Conservation (phyloP, 2,329 filamentous ascomycete species). For the Alternaria ventricosa region DNA sequence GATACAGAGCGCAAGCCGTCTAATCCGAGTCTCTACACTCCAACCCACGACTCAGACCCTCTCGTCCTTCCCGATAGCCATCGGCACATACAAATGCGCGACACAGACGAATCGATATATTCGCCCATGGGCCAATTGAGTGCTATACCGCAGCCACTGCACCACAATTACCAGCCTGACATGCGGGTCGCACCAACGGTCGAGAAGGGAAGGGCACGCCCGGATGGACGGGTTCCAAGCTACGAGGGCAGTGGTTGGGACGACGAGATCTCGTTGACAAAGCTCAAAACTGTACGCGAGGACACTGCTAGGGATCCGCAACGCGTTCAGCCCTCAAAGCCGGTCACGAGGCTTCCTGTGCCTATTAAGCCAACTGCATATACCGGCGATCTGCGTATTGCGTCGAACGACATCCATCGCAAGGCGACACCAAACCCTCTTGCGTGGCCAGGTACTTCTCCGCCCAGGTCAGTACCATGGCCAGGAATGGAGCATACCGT, state of each 20-base stretch:
- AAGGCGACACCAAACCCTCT: background rate
- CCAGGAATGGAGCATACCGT: constrained; percentile 10
- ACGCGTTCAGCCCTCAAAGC: background rate
- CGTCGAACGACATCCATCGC: constrained; percentile 6
- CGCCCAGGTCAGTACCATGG: constrained; percentile 6
- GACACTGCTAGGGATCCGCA: background rate
- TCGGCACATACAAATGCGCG: background rate
- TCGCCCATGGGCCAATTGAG: constrained; percentile 25
- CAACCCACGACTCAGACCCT: constrained; percentile 24
- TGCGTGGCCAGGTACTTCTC: constrained; percentile 13
- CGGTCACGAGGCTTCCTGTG: constrained; percentile 23
- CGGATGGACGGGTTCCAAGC: constrained; percentile 24
- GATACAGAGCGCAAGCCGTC: constrained; percentile 9
- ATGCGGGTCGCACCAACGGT: background rate
- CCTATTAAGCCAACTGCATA: constrained; percentile 26
- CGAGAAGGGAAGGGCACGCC: background rate
- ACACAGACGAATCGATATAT: constrained; percentile 6
- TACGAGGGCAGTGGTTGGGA: constrained; percentile 34
- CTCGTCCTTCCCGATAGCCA: constrained; percentile 1
- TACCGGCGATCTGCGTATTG: constrained; percentile 12
- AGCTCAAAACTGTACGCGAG: constrained; percentile 15
- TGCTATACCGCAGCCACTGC: constrained; percentile 26
- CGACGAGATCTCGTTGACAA: constrained; percentile 24
- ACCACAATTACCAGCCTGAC: background rate
- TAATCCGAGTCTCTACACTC: constrained; percentile 23